Base-by-base conservation (phyloP, 2,329 filamentous ascomycete species). In the Graphiopsis chlorocephala region DNA sequence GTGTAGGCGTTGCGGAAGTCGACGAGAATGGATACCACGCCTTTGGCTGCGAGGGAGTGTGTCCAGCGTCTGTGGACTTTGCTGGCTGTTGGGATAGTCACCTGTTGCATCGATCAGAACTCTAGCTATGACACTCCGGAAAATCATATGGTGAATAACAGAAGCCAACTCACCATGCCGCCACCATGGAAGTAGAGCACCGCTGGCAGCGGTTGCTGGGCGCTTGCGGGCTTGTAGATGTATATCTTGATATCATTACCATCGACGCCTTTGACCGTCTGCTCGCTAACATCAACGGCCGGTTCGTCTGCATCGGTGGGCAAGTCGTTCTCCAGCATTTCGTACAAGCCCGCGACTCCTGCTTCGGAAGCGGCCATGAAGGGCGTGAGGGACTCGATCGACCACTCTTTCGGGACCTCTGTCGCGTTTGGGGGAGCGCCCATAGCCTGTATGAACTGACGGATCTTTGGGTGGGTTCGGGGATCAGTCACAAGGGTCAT, bases 261-360 rank as follows among this genome's bases (percentile, higher is more conserved):
- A 59, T 73, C 71, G 31, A 66, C 66, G 35, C 65, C 68, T 8
- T 68, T 58, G 64, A 71, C 68, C 2, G 65, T 69, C 38, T 64
- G 57, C 26, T 67, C 67, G 10, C 12, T 59, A 28, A 63, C 57
- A 17, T 60, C 50, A 26, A 71, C 60, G 2, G 67, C 65, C 6
- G 67, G 60, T 33, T 72, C 70, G 20, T 65, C 29, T 2, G 61
- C 63, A 35, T 71, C 66, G 23, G 56, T 53, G 5, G 69, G 66
- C n/a, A 71, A 31, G 20, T 71, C 66, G 31, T 93, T 95, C 80
- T 92, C 95, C 71, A 90, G 86, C 69, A 82, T 79, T 72, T 97
- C 90, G 92, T 93, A 97, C 74, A 96, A 90, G 74, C 85, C 83
- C 85, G 68, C 71, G 61, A 68, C 67, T 68, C 47, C 52, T n/a